phyloP scores from a whole-genome alignment of 352 stramenopile genomes.

The Pythium sukuiense region DNA sequence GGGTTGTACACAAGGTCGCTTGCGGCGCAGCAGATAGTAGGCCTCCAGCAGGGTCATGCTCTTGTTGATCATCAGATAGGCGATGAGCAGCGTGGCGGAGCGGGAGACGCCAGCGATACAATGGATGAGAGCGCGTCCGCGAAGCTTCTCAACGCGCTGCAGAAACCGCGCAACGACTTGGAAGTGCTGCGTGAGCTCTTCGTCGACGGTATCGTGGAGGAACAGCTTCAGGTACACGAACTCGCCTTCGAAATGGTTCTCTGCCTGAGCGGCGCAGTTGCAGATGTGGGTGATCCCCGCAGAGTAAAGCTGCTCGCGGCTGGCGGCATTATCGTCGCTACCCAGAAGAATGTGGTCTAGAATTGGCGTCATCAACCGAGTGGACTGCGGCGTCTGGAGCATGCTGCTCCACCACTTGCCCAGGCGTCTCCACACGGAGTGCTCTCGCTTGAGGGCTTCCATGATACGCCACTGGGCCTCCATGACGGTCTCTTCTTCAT shows the following conservation, averaged over 20 bases:
- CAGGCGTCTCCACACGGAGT: slow-evolving; percentile 14
- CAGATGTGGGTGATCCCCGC: slow-evolving; percentile 61
- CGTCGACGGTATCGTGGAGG: slow-evolving; percentile 47
- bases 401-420: slow-evolving; percentile 21
- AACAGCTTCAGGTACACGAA: slow-evolving; percentile 66
- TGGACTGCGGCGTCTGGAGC: slow-evolving; percentile 4
- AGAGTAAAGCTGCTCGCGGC: slow-evolving; percentile 39
- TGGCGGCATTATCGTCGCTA: slow-evolving; percentile 40
- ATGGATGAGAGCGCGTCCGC: slow-evolving; percentile 54
- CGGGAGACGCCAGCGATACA: slow-evolving; percentile 60
- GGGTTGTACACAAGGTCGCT: slow-evolving; percentile 46
- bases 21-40: slow-evolving; percentile 53
- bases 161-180: slow-evolving; percentile 54
- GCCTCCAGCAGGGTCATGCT: slow-evolving; percentile 52
- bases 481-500: slow-evolving; percentile 48
- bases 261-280: slow-evolving; percentile 53
- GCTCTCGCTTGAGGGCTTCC: slow-evolving; percentile 18
- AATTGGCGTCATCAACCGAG: slow-evolving; percentile 24
- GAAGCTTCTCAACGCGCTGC: slow-evolving; percentile 46
- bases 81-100: slow-evolving; percentile 54
- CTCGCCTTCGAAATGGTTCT: slow-evolving; percentile 64
- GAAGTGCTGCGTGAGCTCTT: slow-evolving; percentile 58
- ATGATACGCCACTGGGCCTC: slow-evolving; percentile 27
- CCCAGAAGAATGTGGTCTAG: slow-evolving; percentile 54
- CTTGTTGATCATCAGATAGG: slow-evolving; percentile 75